Base-by-base conservation (phyloP, 1,284 basidiomycete genomes). In the Trametes versicolor region DNA sequence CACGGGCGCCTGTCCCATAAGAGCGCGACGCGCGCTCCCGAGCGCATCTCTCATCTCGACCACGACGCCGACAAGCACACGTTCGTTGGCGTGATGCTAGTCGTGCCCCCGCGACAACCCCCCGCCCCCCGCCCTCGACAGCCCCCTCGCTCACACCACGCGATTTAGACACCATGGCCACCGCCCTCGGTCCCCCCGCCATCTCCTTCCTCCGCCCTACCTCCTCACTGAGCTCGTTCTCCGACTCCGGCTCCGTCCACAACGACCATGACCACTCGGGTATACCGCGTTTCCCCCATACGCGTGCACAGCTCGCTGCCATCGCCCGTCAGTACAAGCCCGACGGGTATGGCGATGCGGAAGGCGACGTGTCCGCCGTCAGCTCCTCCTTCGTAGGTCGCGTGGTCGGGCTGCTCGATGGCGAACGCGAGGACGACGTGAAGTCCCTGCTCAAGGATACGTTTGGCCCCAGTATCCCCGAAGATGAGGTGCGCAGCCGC, bases 351-450 rank as follows among this genome's bases (percentile, higher is more conserved):
- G 78, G 78, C 68, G 87, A 90, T 63, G 73, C 77, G 8, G 89
- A 92, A 64, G 78, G 77, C 32, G 88, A 90, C 62, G 87, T 89
- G 53, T 77, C 78, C 49, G 78, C 73, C 61, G 83, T 91, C 63
- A 84, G 82, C 49, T 79, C 84, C 1, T 79, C 82, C 43, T 78
- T 95, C 12, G 86, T 95, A 23, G 85, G 83, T 72, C 84, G 84
- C 72, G 89, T 96, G 15, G 91, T 93, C 32, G 79, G 81, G 4
- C 79, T 94, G 55, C 85, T 97, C 51, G 87, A 87, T 51, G 87
- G 90, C 63, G 95, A 97, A 77, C 87, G 91, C 65, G 95, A 96
- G 77, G 95, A 97, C 65, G 87, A 90, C 61, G 86, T 97, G 73
- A 96, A 96, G 80, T 73, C 77, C 2, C 72, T 95, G 36, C 83